Evolutionary conservation across 2,329 filamentous ascomycete species (phyloP).

Genomic region (Monilinia polystroma): DNA sequence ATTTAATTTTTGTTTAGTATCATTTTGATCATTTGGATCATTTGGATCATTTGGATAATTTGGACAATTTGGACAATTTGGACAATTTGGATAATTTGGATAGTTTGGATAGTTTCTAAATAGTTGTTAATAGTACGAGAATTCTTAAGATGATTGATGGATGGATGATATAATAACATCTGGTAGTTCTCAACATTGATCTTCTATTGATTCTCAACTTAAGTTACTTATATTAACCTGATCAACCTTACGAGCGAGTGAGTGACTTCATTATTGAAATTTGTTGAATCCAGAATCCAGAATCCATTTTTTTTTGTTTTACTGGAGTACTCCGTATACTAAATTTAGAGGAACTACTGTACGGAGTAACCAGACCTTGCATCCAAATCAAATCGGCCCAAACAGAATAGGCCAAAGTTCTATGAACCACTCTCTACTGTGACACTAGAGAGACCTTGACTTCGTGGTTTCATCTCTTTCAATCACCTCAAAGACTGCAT

Average conservation of each 20-base stretch:
- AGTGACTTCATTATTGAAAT: neutral
- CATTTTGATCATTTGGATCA: too few species aligned
- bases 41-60: too few species aligned
- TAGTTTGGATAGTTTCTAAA: too few species aligned
- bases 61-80: too few species aligned
- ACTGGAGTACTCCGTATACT: conserved; percentile 3
- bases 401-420: conserved; percentile 10
- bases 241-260: too few species aligned
- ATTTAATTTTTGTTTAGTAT: neutral
- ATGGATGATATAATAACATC: neutral
- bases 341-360: conserved; percentile 20
- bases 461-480: conserved; percentile 12
- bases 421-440: conserved; percentile 7
- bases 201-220: too few species aligned
- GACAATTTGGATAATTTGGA: too few species aligned
- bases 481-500: neutral
- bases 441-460: conserved; percentile 7
- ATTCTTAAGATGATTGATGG: too few species aligned
- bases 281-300: too few species aligned
- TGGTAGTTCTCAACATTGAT: too few species aligned
- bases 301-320: conserved; percentile 1
- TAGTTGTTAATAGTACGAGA: too few species aligned
- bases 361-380: neutral
- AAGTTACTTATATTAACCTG: too few species aligned
- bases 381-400: neutral